Evolutionary conservation across 306 rosid genomes (phyloP), one percentile per base, ranked within the genome.

Genomic region (Cicer bijugum): DNA sequence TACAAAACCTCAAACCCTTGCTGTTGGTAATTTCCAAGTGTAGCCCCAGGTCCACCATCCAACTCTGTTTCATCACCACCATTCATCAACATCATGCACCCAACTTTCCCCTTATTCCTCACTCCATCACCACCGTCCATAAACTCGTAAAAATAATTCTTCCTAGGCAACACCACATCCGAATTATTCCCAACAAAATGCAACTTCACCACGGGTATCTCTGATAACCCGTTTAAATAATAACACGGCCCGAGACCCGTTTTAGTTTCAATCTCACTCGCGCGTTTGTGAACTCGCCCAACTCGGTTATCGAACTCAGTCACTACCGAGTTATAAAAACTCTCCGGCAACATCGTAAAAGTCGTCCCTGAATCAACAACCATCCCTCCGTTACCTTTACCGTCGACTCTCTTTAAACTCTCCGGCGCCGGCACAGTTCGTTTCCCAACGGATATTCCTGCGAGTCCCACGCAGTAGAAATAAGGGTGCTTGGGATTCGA

Each of bases 331-430:
- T 82, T 39, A 12, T 93, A 88, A 16, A 93, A 77, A 17, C 81
- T 67, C 75, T 85, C 80, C 16, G 98, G 97, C 60, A 93, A 48
- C 98, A 93, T 93, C 17, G 98, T 91, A 52, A 85, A 93, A 16
- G 98, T 93, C 6, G 98, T 93, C 5, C 98, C 98, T 1, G 96
- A 91, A 66, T 93, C 98, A 75, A 93, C 96, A 4, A 91, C 98
- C 77, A 91, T 71, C 4, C 98, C 98, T 0, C 98, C 97, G 9
- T 67, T 73, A 0, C 98, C 98, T 4, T 43, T 65, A 4, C 28
- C 5, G 57, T 94, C 92, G 6, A 94, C 89, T 65, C 78, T 77
- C 15, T 37, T 73, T 50, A 91, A 74, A 64, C 69, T 75, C 67
- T 77, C 86, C 79, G 98, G 91, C 28, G 97, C 87, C 59, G 86